phyloP scores from a whole-genome alignment of 2,329 filamentous ascomycete genomes.

The Alternaria gaisen region DNA sequence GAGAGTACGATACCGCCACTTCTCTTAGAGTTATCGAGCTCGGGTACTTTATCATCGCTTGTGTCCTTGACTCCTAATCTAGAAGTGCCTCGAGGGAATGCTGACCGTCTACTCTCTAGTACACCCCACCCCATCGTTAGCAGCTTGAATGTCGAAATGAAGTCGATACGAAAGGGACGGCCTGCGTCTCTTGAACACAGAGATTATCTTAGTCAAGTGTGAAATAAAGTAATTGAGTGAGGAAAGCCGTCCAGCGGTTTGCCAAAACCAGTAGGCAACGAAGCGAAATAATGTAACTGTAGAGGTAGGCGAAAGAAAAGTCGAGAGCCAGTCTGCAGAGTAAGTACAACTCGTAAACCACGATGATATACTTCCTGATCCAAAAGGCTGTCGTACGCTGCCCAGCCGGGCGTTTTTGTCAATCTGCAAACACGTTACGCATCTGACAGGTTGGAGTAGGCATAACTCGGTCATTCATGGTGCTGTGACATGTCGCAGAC shows the following conservation, averaged over 20 bases:
- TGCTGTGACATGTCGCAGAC: slow-evolving; percentile 16
- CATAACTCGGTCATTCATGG: slow-evolving; percentile 15
- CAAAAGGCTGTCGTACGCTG: neutral
- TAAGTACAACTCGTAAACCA: slow-evolving; percentile 1
- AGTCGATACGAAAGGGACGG: neutral
- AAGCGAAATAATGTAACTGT: slow-evolving; percentile 10
- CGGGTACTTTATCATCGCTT: slow-evolving; percentile 9
- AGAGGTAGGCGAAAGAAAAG: neutral
- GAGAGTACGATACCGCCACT: slow-evolving; percentile 8
- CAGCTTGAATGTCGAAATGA: neutral
- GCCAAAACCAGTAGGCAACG: slow-evolving; percentile 17
- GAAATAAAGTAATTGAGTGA: neutral
- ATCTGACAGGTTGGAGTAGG: slow-evolving; percentile 13
- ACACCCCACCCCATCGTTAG: slow-evolving; percentile 23
- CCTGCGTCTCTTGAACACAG: too few species aligned
- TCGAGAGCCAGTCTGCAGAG: slow-evolving; percentile 10
- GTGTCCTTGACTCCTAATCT: slow-evolving; percentile 14
- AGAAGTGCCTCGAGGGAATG: slow-evolving; percentile 16
- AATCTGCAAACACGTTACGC: slow-evolving; percentile 9
- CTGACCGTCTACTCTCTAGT: slow-evolving; percentile 18
- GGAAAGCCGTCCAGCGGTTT: slow-evolving; percentile 22
- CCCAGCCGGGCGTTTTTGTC: slow-evolving; percentile 6
- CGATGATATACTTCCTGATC: slow-evolving; percentile 8
- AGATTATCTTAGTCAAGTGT: neutral
- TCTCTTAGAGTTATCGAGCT: slow-evolving; percentile 14